Evolutionary conservation across 371 early-diverging fungal genomes (phyloP), one percentile per base, ranked within the genome.

Genomic region (Entomophthora muscae): DNA sequence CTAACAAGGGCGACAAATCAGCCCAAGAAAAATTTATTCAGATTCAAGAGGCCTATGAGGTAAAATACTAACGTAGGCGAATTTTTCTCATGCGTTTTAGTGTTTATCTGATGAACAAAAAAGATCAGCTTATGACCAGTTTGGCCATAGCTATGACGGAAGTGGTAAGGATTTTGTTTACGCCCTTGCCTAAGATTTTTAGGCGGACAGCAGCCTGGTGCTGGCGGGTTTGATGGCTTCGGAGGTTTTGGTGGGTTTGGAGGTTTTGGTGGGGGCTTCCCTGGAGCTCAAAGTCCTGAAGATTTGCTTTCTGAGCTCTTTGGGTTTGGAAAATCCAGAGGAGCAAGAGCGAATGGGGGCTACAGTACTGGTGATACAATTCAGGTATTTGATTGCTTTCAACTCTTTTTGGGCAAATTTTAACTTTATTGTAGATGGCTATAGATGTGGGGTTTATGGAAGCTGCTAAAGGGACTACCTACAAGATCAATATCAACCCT

Each of bases 1-100:
- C 93, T 24, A 93, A 92, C 82, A 93, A 87, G 79, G 73, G 62
- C 30, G 90, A 88, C 31, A 75, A 83, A 42, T 79, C 76, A 3
- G 90, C 94, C 12, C 89, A 93, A 65, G 95, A 94, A 72, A 90
- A 90, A 78, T 96, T 96, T 74, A 78, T 93, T 5, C 86, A 96
- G 73, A 88, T 96, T 66, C 94, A 96, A 72, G 87, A 90, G 66
- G 95, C 97, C 0, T 96, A 96, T 67, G 94, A 94, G 68, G 76
- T 78, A 72, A 61, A 56, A 7, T 31, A n/a, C n/a, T 29, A 61
- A n/a, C 10, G 42, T 23, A 12, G 30, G 54, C 17, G 28, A 52
- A 32, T 57, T 32, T 21, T 29, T 69, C 22, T n/a, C n/a, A n/a
- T 52, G 62, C 30, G 21, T 26, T 22, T 10, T 67, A 77, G 75